Conservation (phyloP, 2,329 filamentous ascomycete genomes). For the Fusarium luffae region DNA sequence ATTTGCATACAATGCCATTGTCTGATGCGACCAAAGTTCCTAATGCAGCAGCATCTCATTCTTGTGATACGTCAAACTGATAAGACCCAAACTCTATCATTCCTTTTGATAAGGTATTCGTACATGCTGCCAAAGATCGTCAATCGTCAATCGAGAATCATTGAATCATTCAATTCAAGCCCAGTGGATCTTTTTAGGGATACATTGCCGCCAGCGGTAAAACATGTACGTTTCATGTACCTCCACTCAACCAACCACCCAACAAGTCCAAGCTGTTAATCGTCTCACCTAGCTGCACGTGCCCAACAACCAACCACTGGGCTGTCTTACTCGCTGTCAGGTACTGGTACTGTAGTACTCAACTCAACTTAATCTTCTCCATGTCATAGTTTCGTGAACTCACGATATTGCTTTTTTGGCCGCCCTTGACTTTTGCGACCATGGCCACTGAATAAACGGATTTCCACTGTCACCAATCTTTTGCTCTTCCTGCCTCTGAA, state of each 20-base stretch:
- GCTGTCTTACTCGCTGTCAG: constrained; percentile 14
- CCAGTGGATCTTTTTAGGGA: constrained; percentile 24
- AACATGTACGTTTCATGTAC: constrained; percentile 32
- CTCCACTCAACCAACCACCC: constrained; percentile 42
- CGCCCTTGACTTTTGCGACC: constrained; percentile 17
- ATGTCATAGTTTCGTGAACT: constrained; percentile 22
- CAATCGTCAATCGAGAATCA: constrained; percentile 18
- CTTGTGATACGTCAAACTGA: not conserved
- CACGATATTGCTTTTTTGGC: constrained; percentile 24
- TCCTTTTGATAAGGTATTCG: not conserved
- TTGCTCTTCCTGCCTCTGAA: not conserved
- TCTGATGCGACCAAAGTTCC: not conserved
- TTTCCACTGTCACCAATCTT: not conserved
- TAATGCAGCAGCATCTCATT: not conserved
- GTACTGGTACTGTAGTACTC: constrained; percentile 21
- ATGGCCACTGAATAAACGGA: constrained; percentile 30
- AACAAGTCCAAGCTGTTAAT: constrained; percentile 37
- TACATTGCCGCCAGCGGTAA: constrained; percentile 24
- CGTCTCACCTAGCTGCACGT: constrained; percentile 45
- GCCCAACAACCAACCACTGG: constrained; percentile 32
- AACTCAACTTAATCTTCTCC: constrained; percentile 32
- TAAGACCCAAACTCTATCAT: not conserved
- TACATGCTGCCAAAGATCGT: constrained; percentile 1
- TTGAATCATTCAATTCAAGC: constrained; percentile 15
- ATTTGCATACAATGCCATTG: not conserved